Conservation (phyloP, 495 filamentous ascomycete genomes). For the Clavariopsis aquatica region DNA sequence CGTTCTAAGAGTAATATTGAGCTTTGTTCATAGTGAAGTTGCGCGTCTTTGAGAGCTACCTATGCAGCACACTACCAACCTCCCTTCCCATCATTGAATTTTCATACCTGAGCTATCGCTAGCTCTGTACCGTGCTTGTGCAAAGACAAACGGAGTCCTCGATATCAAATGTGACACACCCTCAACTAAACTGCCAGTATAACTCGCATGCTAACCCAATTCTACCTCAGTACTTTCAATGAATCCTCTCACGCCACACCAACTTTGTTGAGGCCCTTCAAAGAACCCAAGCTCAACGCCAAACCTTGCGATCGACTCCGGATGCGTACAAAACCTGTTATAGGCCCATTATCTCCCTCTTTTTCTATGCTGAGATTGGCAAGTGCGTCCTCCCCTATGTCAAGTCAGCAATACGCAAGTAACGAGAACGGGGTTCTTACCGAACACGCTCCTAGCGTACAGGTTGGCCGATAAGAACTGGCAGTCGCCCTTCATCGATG, state of each 20-base stretch:
- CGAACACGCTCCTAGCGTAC: conserved; percentile 97
- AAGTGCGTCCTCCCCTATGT: conserved; percentile 92
- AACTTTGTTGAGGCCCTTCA: conserved; percentile 93
- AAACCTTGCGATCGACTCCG: conserved; percentile 95
- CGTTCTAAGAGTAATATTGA: background rate
- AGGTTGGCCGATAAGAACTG: conserved; percentile 97
- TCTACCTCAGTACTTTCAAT: conserved; percentile 1
- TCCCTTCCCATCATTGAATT: conserved; percentile 13
- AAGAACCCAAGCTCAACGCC: conserved; percentile 86
- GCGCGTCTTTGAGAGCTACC: background rate
- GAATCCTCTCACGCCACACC: conserved; percentile 44
- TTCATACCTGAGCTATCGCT: conserved; percentile 8
- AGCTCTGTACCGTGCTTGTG: background rate
- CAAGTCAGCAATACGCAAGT: conserved; percentile 8
- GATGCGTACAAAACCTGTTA: conserved; percentile 99
- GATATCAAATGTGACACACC: too few relatives aligned
- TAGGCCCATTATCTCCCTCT: conserved; percentile 90
- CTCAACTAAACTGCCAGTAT: too few relatives aligned
- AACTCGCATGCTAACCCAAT: background rate
- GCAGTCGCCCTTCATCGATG: conserved; percentile 94
- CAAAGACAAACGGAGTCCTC: background rate
- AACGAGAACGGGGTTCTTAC: conserved; percentile 58
- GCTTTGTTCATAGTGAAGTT: background rate
- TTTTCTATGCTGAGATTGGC: conserved; percentile 98
- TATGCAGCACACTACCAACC: background rate